A percentile compares a stretch with the other conserved stretches of the same genome.
Conservation (phyloP, 768 basidiomycete genomes). For the Boletus rufocinnamomeus region DNA sequence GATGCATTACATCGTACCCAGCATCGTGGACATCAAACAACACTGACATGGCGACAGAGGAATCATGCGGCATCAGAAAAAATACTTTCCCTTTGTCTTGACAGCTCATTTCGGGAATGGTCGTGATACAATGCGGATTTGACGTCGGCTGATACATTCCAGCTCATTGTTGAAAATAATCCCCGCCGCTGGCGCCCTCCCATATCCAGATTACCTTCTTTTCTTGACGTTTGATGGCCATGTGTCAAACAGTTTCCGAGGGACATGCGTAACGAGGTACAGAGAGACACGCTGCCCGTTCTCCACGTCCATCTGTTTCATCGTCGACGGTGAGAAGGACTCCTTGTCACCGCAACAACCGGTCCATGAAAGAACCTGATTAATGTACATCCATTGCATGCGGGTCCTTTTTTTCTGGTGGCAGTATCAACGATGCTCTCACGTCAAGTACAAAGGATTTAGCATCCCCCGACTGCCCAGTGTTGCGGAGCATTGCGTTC, state of each 20-base stretch:
- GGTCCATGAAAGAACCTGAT: constrained; percentile 1
- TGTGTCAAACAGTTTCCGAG: constrained; percentile 22
- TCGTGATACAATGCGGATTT: constrained; percentile 18
- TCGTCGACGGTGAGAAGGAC: constrained; percentile 19
- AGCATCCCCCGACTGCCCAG: background rate
- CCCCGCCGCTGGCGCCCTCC: constrained; percentile 14
- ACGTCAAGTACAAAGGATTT: background rate
- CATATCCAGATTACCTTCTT: constrained; percentile 11
- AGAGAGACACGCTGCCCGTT: constrained; percentile 19
- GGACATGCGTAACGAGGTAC: constrained; percentile 22
- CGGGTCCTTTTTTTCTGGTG: background rate
- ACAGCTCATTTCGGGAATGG: constrained; percentile 28
- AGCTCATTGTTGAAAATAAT: constrained; percentile 30
- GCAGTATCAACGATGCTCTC: constrained; percentile 6
- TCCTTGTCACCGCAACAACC: constrained; percentile 18
- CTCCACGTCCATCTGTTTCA: constrained; percentile 26
- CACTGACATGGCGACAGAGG: constrained; percentile 1
- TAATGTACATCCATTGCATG: background rate
- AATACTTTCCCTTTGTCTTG: constrained; percentile 7
- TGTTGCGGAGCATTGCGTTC: background rate
- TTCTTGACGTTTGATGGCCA: constrained; percentile 31
- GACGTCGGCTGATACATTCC: constrained; percentile 28
- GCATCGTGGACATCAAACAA: background rate
- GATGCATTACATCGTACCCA: background rate
- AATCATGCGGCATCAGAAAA: background rate